Percentiles rank a stretch among this genome's conserved stretches.
phyloP scores from a whole-genome alignment of 495 filamentous ascomycete genomes.

The Penicillium antarcticum region DNA sequence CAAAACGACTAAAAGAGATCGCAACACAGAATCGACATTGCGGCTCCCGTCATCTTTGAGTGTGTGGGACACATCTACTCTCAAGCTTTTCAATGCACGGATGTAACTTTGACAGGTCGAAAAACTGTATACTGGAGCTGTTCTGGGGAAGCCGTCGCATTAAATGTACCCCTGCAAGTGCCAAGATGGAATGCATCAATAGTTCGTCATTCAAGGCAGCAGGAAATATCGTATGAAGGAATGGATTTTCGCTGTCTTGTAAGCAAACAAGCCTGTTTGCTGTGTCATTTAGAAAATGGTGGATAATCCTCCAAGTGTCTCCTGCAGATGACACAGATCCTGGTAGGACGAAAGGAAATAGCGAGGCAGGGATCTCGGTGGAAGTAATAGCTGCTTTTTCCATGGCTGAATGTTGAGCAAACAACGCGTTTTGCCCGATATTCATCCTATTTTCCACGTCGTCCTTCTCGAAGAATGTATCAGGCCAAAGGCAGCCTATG shows the following conservation, averaged over 20 bases:
- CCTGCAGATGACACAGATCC: conserved; percentile 2
- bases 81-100: conserved; percentile 12
- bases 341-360: conserved; percentile 5
- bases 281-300: conserved; percentile 17
- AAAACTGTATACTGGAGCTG: conserved; percentile 1
- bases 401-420: not conserved
- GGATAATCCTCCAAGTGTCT: conserved; percentile 15
- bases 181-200: conserved; percentile 17
- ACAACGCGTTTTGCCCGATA: not conserved
- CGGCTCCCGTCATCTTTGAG: not conserved
- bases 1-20: conserved; percentile 13
- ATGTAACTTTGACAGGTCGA: conserved; percentile 14
- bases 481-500: conserved; percentile 16
- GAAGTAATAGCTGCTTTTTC: conserved; percentile 6
- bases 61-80: conserved; percentile 5
- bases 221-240: conserved; percentile 15
- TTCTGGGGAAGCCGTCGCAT: conserved; percentile 12
- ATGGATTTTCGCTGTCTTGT: conserved; percentile 13
- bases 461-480: not conserved
- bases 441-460: not conserved
- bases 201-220: conserved; percentile 16
- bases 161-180: conserved; percentile 13
- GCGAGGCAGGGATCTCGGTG: conserved; percentile 8
- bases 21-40: conserved; percentile 11
- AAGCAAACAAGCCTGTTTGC: conserved; percentile 13